Base-by-base conservation (phyloP, 306 rosid genomes). In the Cucurbita argyrosperma region DNA sequence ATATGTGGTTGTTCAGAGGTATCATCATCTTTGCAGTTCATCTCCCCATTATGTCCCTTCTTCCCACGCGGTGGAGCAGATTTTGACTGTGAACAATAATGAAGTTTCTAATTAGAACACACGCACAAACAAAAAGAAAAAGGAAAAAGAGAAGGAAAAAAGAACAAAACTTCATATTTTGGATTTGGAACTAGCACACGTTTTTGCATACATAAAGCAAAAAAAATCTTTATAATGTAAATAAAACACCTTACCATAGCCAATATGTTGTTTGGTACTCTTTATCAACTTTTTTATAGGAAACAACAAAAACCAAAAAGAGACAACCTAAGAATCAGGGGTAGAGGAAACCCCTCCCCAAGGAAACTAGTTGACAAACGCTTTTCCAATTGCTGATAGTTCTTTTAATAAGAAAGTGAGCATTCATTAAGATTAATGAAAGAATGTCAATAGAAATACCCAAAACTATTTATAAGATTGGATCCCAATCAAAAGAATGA, bases 41-140 rank as follows among this genome's bases (percentile, higher is more conserved):
- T 70, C 76, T 93, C 98, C 79, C 86, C 88, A 71, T 89, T 93
- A 78, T 73, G 81, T 67, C 96, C 97, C 85, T 88, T 94, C 81
- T 83, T 90, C 8, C 88, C 97, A 42, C 90, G 83, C 43, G 76
- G 87, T 77, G 82, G 96, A 74, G 82, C 76, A 74, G 87, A 82
- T 81, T 90, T 94, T 71, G 90, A 78, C 97, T 94, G 88, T 19
- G 72, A 80, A 84, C 35, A 64, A 71, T 16, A 61, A 54, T 53
- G 69, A 83, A 23, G 47, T 81, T 37, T 23, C 38, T 62, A 19
- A 66, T 18, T 46, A 73, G 39, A 49, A 43, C 66, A 71, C 77
- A 74, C 4, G 18, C 42, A 64, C 70, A 42, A 9, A 16, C 37
- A 19, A 42, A 55, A 6, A 21, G 13, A 68, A 10, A 43, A 5